Evolutionary conservation across 441 rosid genomes (phyloP).

Genomic region (Erodium texanum): DNA sequence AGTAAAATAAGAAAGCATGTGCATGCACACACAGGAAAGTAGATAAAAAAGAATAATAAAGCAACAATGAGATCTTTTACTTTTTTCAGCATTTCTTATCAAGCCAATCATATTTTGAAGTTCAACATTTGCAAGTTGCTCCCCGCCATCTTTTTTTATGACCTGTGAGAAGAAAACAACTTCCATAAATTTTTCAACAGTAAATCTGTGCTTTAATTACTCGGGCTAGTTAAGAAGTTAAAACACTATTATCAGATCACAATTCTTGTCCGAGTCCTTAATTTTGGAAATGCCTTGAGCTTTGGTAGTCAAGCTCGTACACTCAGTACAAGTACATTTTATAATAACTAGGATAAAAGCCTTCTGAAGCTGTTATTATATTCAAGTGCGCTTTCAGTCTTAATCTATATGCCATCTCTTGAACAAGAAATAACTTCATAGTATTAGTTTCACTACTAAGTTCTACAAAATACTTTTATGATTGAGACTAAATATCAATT

Average conservation of each 20-base stretch:
- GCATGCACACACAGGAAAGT: not conserved
- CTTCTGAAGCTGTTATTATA: not conserved
- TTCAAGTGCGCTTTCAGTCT: not conserved
- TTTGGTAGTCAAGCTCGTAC: not conserved
- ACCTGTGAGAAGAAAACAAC: constrained; percentile 32
- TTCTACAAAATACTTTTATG: not conserved
- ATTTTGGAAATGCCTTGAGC: not conserved
- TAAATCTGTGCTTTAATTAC: not conserved
- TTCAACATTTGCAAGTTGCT: constrained; percentile 28
- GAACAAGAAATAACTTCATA: not conserved
- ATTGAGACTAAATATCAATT: not conserved
- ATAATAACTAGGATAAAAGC: not conserved
- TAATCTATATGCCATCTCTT: not conserved
- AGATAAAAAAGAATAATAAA: constrained; percentile 10
- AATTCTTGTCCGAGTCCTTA: not conserved
- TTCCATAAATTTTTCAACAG: not conserved
- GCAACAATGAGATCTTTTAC: constrained; percentile 25
- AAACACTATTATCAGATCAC: not conserved
- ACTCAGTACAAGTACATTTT: not conserved
- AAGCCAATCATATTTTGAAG: constrained; percentile 59
- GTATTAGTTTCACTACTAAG: not conserved
- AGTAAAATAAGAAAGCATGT: not conserved
- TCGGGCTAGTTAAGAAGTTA: not conserved
- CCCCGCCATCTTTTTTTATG: constrained; percentile 35
- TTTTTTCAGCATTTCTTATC: constrained; percentile 80